Evolutionary conservation across 2,329 filamentous ascomycete species (phyloP), one percentile per base, ranked within the genome.

Genomic region (Endoconidiophora polonica): DNA sequence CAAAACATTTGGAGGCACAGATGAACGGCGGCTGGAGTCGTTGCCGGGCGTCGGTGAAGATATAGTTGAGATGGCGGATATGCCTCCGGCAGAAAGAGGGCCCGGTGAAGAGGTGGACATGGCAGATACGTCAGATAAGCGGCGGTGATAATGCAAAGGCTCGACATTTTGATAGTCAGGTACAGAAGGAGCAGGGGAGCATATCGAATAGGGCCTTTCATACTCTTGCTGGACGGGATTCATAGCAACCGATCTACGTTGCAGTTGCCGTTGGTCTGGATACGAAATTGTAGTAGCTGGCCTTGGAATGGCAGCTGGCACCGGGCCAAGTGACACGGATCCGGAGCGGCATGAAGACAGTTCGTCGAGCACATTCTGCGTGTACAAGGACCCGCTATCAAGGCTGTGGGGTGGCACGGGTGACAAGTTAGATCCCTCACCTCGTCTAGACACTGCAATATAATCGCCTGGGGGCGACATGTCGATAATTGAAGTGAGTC

Each of bases 61-160:
- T 18, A 26, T 26, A 42, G 22, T 14, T 9, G 46, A 48, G 36
- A 42, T 36, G 2, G 39, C 20, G 4, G 38, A 43, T 3, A 43
- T 43, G n/a, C 23, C 38, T 5, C 39, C 16, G 20, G 24, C 40
- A 20, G 39, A 47, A 7, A 16, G 36, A 5, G 37, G 36, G 2
- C 37, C 39, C 18, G 24, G 24, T 2, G 38, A 33, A 3, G 24
- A 23, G 5, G 46, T 9, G 6, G 46, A 48, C 5, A 43, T 18
- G 6, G 46, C 38, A 10, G 24, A 48, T n/a, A 48, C 46, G 20
- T 14, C 39, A n/a, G 39, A 48, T 20, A 38, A 42, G n/a, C 23
- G 38, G 14, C 46, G 46, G 12, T 16, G 46, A 22, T 43, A 14
- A 22, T 48, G 22, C 23, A 33, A 33, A 33, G 29, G 29, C 29